These are phyloP conservation scores for Trichocomaceae sp. DNA, from an alignment of 2,329 filamentous ascomycete species.

Conservation along the genomic window DNA sequence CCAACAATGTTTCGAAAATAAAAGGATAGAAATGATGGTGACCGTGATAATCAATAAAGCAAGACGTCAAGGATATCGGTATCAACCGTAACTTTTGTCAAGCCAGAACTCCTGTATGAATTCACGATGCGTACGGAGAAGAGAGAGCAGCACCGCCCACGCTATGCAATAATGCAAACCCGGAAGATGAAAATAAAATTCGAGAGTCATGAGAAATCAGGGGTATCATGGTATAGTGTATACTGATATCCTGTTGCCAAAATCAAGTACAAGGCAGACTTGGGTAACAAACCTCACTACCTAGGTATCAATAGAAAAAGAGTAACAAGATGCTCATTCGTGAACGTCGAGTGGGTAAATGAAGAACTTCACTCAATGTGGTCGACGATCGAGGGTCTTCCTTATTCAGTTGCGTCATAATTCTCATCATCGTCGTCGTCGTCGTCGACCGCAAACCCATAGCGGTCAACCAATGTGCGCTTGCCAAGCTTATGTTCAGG, in stretches of 20 bases:
- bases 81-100: conserved; percentile 15
- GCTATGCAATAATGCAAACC: conserved; percentile 32
- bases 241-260: conserved; percentile 5
- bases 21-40: not conserved
- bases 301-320: conserved; percentile 17
- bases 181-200: conserved; percentile 18
- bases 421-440: conserved; percentile 26
- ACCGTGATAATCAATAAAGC: conserved; percentile 5
- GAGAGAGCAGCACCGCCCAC: conserved; percentile 27
- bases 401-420: conserved; percentile 22
- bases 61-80: conserved; percentile 10
- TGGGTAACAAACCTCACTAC: conserved; percentile 15
- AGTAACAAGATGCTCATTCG: not conserved
- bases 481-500: conserved; percentile 69
- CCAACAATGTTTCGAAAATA: not conserved
- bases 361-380: not conserved
- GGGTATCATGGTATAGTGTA: conserved; percentile 30
- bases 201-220: conserved; percentile 24
- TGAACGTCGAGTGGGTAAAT: not conserved
- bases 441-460: conserved; percentile 33
- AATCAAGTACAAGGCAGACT: not conserved
- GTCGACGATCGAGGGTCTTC: too few species aligned
- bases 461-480: conserved; percentile 54
- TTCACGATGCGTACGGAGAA: conserved; percentile 30
- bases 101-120: conserved; percentile 25